Evolutionary conservation across 805 yeast species (phyloP).

Genomic region (Myxozyma neotropica): DNA sequence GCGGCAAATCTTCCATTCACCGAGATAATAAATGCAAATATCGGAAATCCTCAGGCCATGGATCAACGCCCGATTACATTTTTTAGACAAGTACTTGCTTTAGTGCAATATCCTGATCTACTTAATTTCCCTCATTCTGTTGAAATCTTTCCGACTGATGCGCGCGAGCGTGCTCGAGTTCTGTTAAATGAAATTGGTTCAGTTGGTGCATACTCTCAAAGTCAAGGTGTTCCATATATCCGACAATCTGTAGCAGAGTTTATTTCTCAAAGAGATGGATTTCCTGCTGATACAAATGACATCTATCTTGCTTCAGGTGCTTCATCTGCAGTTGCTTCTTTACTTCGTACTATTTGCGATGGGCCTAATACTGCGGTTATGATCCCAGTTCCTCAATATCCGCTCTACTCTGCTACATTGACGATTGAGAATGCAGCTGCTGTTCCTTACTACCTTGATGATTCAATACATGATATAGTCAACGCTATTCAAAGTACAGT

Average conservation of each 20-base stretch:
- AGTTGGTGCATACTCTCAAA: constrained; percentile 92
- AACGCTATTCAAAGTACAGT: constrained; percentile 53
- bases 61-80: constrained; percentile 92
- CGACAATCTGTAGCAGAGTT: constrained; percentile 81
- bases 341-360: constrained; percentile 68
- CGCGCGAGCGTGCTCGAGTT: constrained; percentile 64
- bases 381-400: constrained; percentile 98
- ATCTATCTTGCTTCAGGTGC: constrained; percentile 93
- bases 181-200: constrained; percentile 72
- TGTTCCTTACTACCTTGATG: constrained; percentile 84
- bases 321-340: constrained; percentile 81
- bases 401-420: constrained; percentile 92
- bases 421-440: constrained; percentile 81
- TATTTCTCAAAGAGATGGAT: constrained; percentile 78
- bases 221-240: constrained; percentile 78
- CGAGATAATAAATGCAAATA: constrained; percentile 83
- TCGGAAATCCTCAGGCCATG: constrained; percentile 97
- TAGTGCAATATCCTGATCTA: constrained; percentile 81
- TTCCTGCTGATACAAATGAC: constrained; percentile 63
- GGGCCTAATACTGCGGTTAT: constrained; percentile 72
- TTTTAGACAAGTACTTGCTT: constrained; percentile 84
- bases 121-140: constrained; percentile 44
- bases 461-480: constrained; percentile 64
- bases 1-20: constrained; percentile 75
- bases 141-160: constrained; percentile 58